Conservation (phyloP, 768 basidiomycete species). For the Rhizopogon vulgaris region DNA sequence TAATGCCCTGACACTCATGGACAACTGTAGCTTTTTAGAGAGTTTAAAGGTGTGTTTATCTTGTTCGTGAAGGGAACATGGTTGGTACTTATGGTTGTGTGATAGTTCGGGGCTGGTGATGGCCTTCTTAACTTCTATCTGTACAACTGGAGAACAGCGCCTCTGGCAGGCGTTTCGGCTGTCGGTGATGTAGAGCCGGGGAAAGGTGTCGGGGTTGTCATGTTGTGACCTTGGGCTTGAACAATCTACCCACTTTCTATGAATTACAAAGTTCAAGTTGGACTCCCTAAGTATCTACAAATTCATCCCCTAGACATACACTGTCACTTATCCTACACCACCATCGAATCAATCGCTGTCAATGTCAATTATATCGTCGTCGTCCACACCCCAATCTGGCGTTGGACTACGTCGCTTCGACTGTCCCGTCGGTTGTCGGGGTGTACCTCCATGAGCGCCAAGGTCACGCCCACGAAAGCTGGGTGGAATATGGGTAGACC, state of each 20-base stretch:
- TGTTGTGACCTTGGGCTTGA: conserved; percentile 52
- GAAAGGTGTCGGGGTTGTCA: conserved; percentile 85
- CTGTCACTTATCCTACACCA: conserved; percentile 27
- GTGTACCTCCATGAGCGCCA: conserved; percentile 49
- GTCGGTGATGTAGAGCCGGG: conserved; percentile 53
- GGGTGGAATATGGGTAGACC: conserved; percentile 24
- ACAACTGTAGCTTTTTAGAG: conserved; percentile 76
- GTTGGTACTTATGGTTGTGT: not conserved
- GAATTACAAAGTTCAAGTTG: not conserved
- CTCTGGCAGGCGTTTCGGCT: conserved; percentile 63
- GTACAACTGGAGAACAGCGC: conserved; percentile 90
- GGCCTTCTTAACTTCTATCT: conserved; percentile 89
- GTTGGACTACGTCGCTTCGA: conserved; percentile 50
- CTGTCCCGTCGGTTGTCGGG: conserved; percentile 36
- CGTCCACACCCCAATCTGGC: conserved; percentile 83
- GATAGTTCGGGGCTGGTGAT: conserved; percentile 87
- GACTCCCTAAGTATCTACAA: not conserved
- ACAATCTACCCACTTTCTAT: not conserved
- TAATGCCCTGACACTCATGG: conserved; percentile 93
- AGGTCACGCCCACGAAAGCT: conserved; percentile 32
- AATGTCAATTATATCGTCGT: conserved; percentile 78
- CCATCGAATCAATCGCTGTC: conserved; percentile 65
- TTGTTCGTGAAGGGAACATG: not conserved
- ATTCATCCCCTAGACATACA: not conserved
- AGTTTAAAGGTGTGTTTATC: conserved; percentile 66